Evolutionary conservation across 169 alveolate species (phyloP), one percentile per base, ranked within the genome.

Genomic region (Sarcocystis neurona): DNA sequence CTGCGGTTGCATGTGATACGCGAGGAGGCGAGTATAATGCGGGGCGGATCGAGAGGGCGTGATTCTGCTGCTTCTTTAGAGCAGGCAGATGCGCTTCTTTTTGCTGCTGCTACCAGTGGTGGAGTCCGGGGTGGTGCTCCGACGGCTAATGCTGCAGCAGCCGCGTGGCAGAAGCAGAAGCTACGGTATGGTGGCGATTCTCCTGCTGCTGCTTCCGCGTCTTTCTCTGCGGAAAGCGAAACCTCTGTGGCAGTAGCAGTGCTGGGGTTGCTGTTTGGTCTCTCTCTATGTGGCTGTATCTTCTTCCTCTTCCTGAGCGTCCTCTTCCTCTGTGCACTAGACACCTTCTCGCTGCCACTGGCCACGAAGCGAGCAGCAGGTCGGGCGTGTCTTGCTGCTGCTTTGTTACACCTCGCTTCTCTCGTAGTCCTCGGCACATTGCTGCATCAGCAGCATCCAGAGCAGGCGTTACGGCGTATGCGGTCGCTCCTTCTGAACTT

Each of bases 321-420:
- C 46, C 5, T 72, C 27, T 72, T 72, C 32, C 47, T 72, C 39
- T 72, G 47, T 53, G 20, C 82, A n/a, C 34, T 39, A 15, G 82
- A 72, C 34, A 43, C 82, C 32, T 39, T 72, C 32, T 53, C 82
- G 53, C 82, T 72, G 23, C 53, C 82, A 1, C 43, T 30, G n/a
- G 82, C 39, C 34, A 72, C 82, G 34, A 72, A 72, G 82, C 47
- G 82, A 39, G 41, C 82, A 8, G 82, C 82, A 32, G 34, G 82
- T 18, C 10, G 2, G 20, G 82, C 82, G 34, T 6, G 56, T 34
- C 56, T 41, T 12, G n/a, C 82, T 20, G 82, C 82, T 34, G 53
- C 82, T 1, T 27, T 72, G 10, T 6, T 72, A 6, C 39, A 72
- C 34, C 58, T 43, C 56, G 30, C 34, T 34, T 2, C 1, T 37